Evolutionary conservation across 2,329 filamentous ascomycete genomes (phyloP).

Genomic region (Xylariaceae sp.): DNA sequence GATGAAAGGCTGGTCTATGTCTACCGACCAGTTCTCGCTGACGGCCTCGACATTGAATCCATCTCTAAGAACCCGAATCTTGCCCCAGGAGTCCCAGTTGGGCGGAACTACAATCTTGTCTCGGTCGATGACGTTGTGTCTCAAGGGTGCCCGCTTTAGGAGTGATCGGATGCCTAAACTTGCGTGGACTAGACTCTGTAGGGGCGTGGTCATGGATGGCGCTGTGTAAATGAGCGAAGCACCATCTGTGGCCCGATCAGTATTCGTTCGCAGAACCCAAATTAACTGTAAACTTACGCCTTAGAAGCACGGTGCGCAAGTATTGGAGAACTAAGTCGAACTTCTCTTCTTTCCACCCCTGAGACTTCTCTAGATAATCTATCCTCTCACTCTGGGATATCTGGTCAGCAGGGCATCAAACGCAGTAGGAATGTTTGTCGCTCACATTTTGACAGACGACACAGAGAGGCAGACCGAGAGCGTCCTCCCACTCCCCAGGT

Average conservation of each 20-base stretch:
- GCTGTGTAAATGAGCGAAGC: slow-evolving; percentile 83
- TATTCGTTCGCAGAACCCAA: not conserved
- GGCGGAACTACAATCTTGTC: slow-evolving; percentile 93
- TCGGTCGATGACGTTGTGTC: slow-evolving; percentile 87
- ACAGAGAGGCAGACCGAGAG: slow-evolving; percentile 79
- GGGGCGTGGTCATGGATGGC: slow-evolving; percentile 70
- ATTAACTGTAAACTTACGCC: slow-evolving; percentile 55
- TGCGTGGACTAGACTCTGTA: slow-evolving; percentile 79
- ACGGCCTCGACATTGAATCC: slow-evolving; percentile 88
- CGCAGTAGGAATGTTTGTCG: slow-evolving; percentile 21
- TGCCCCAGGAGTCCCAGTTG: slow-evolving; percentile 98
- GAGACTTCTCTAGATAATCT: slow-evolving; percentile 82
- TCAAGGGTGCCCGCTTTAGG: slow-evolving; percentile 73
- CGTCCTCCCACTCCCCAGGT: slow-evolving; percentile 91
- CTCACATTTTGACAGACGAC: slow-evolving; percentile 93
- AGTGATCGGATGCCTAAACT: slow-evolving; percentile 83
- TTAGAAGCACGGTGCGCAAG: slow-evolving; percentile 82
- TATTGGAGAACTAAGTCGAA: slow-evolving; percentile 96
- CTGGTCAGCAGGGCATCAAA: slow-evolving; percentile 16
- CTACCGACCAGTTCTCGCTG: slow-evolving; percentile 80
- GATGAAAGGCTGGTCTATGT: slow-evolving; percentile 61
- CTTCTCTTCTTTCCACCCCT: slow-evolving; percentile 91
- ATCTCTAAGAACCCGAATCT: slow-evolving; percentile 88
- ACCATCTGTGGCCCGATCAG: slow-evolving; percentile 55
- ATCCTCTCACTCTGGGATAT: slow-evolving; percentile 73